phyloP scores from a whole-genome alignment of 805 yeast genomes.

The Priceomyces carsonii region DNA sequence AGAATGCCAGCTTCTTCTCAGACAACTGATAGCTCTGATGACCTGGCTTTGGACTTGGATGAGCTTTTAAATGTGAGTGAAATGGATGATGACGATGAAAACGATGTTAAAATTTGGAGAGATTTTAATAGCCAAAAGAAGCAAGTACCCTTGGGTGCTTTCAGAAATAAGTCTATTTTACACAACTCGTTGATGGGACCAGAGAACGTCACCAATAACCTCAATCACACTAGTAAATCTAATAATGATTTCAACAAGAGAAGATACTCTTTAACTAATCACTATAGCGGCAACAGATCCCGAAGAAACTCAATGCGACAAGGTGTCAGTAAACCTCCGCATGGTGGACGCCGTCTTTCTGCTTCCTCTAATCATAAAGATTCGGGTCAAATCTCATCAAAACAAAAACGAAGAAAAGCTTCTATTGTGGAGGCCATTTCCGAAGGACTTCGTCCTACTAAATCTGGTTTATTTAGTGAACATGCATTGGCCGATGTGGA shows the following conservation, averaged over 20 bases:
- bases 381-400: constrained; percentile 19
- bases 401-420: constrained; percentile 54
- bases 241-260: constrained; percentile 25
- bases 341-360: constrained; percentile 3
- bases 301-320: constrained; percentile 11
- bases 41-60: constrained; percentile 56
- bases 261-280: constrained; percentile 19
- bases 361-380: constrained; percentile 1
- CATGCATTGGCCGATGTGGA: constrained; percentile 74
- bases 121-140: constrained; percentile 46
- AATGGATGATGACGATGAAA: constrained; percentile 69
- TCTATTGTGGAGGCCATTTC: constrained; percentile 73
- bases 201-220: constrained; percentile 23
- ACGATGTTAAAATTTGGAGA: constrained; percentile 50
- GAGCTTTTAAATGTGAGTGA: constrained; percentile 88
- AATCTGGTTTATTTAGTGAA: constrained; percentile 75
- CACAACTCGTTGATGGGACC: constrained; percentile 26
- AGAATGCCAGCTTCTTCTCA: constrained; percentile 18
- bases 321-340: constrained; percentile 4
- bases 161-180: constrained; percentile 65
- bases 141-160: constrained; percentile 82
- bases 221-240: constrained; percentile 26
- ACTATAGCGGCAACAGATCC: constrained; percentile 11
- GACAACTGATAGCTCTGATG: constrained; percentile 20
- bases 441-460: constrained; percentile 75